These are phyloP conservation scores for Quercus ilex DNA, from an alignment of 306 rosid species.

Conservation along the genomic window DNA sequence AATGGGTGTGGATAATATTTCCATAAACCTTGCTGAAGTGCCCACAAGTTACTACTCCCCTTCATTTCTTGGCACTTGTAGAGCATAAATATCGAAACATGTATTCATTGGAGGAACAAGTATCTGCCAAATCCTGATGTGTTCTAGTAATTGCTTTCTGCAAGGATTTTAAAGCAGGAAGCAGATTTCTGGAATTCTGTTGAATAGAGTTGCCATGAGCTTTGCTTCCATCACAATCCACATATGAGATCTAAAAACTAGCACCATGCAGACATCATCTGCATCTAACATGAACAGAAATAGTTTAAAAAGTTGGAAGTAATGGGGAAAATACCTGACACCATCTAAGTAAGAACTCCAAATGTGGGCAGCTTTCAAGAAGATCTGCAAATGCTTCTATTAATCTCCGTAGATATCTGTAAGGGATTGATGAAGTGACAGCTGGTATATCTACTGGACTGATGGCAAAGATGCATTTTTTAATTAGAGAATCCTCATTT, in stretches of 20 bases:
- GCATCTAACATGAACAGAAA: background rate
- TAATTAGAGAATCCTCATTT: constrained; percentile 65
- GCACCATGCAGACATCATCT: background rate
- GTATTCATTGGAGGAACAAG: constrained; percentile 87
- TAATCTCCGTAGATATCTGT: constrained; percentile 68
- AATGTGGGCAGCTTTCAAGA: constrained; percentile 74
- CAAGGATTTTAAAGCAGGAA: constrained; percentile 76
- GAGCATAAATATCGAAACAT: constrained; percentile 73
- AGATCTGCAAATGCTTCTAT: constrained; percentile 80
- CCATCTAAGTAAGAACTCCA: constrained; percentile 89
- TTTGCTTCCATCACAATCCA: constrained; percentile 47
- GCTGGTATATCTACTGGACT: constrained; percentile 59
- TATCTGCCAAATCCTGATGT: constrained; percentile 86
- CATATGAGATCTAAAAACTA: constrained; percentile 2
- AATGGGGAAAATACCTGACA: constrained; percentile 49
- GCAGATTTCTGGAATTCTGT: constrained; percentile 63
- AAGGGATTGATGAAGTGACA: constrained; percentile 59
- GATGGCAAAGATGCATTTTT: constrained; percentile 75
- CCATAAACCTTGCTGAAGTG: background rate
- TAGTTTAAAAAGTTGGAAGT: constrained; percentile 1
- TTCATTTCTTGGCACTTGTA: constrained; percentile 40
- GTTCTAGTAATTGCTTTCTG: constrained; percentile 71
- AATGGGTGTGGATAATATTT: background rate
- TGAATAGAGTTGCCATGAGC: constrained; percentile 71
- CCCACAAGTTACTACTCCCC: background rate